phyloP scores from a whole-genome alignment of 2,329 filamentous ascomycete genomes.

The Daldinia sp. region DNA sequence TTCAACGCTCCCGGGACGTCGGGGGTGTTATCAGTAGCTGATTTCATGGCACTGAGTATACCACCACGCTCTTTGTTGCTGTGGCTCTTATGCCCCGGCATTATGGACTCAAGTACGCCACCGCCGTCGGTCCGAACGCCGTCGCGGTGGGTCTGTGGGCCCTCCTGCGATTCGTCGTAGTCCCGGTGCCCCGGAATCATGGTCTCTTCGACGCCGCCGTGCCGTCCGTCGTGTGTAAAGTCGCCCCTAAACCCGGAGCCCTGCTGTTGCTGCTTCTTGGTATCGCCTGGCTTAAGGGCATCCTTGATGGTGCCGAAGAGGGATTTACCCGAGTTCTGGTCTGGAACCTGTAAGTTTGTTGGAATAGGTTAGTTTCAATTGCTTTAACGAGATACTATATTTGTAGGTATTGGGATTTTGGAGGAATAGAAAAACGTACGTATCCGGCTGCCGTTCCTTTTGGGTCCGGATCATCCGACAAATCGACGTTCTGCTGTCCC shows the following conservation, averaged over 20 bases:
- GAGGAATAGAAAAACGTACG: constrained; percentile 1
- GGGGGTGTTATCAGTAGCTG: constrained; percentile 1
- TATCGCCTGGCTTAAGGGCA: constrained; percentile 29
- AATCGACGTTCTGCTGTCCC: constrained; percentile 15
- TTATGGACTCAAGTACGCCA: constrained; percentile 14
- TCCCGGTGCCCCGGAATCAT: constrained; percentile 26
- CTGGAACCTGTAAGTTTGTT: constrained; percentile 2
- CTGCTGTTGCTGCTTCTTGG: constrained; percentile 15
- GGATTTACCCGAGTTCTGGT: constrained; percentile 20
- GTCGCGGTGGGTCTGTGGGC: constrained; percentile 10
- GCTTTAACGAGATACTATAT: background rate
- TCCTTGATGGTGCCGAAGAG: constrained; percentile 30
- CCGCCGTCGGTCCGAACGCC: constrained; percentile 3
- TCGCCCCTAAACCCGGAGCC: constrained; percentile 14
- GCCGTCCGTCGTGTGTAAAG: constrained; percentile 23
- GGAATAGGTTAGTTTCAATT: background rate
- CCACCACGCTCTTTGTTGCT: constrained; percentile 12
- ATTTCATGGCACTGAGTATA: constrained; percentile 16
- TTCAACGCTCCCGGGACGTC: constrained; percentile 8
- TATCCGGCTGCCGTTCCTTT: constrained; percentile 33
- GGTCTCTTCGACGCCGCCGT: constrained; percentile 28
- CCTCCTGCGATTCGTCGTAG: constrained; percentile 24
- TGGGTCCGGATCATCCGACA: constrained; percentile 30
- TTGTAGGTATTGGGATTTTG: too few relatives aligned
- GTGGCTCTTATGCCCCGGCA: constrained; percentile 15